A percentile compares a stretch with the other conserved stretches of the same genome.
Conservation (phyloP, 2,329 filamentous ascomycete genomes). For the Paecilomyces sp. region DNA sequence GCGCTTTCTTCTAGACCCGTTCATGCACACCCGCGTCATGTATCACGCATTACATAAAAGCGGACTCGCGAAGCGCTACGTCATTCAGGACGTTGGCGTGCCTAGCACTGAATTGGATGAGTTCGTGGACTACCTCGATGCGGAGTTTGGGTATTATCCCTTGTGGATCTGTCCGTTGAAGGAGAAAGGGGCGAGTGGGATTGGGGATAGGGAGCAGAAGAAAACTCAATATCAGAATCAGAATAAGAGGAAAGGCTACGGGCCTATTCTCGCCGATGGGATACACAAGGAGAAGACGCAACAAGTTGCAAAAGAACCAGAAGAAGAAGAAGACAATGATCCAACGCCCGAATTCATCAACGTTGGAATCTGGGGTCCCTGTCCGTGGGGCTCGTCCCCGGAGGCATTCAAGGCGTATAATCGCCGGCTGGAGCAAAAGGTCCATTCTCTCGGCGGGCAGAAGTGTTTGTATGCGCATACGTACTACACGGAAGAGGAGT, state of each 20-base stretch:
- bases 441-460: constrained; percentile 63
- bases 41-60: constrained; percentile 57
- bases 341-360: constrained; percentile 25
- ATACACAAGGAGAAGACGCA: neutral
- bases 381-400: constrained; percentile 40
- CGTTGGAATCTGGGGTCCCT: constrained; percentile 72
- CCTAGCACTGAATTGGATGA: constrained; percentile 45
- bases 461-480: constrained; percentile 87
- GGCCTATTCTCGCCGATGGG: too few relatives aligned
- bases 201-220: neutral
- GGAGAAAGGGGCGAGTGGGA: constrained; percentile 9
- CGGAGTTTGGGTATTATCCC: constrained; percentile 44
- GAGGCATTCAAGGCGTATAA: constrained; percentile 62
- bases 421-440: constrained; percentile 61
- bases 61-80: constrained; percentile 48
- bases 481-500: constrained; percentile 61
- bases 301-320: too few relatives aligned
- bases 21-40: constrained; percentile 55
- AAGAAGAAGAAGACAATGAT: neutral
- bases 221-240: neutral
- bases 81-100: constrained; percentile 58
- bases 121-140: constrained; percentile 48
- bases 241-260: too few relatives aligned
- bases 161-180: constrained; percentile 53
- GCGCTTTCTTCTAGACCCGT: constrained; percentile 52